Base-by-base conservation (phyloP, 768 basidiomycete genomes). In the Daedaleopsis nitida region DNA sequence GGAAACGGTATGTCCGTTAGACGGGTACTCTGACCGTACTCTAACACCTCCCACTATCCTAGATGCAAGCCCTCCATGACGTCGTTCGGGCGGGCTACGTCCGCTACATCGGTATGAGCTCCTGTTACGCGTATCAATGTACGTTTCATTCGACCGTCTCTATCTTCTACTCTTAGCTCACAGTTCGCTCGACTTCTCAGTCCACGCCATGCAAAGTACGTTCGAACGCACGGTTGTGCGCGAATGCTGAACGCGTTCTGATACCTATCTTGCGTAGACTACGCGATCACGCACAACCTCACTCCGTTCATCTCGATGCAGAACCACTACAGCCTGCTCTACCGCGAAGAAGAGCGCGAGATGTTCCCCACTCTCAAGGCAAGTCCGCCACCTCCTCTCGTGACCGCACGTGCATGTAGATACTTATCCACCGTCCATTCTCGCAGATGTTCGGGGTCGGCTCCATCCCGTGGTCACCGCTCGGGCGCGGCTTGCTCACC, bases 251-350 rank as follows among this genome's bases (percentile, higher is more conserved):
- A 11, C 39, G 3, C 10, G 39, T 42, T 17, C 39, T 17, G 11
- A 34, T 34, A 5, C 14, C 1, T 6, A 14, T 23, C 19, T 42
- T 42, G 39, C 39, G 17, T 11, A 42, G 39, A 42, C 39, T 42
- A 42, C 39, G 78, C 78, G 0, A 71, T 78, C 61, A 59, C 69
- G 14, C 72, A 80, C 67, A 70, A 70, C 21, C 66, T 75, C 27
- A 83, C 81, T 8, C 81, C 80, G 3, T 86, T 87, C 72, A 81
- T 86, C 72, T 81, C 82, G 12, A 86, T 87, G 85, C 85, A 86
- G 71, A 84, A 86, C 71, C 79, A 83, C 63, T 81, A 86, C 68
- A 80, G 70, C 59, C 74, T 84, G 7, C 51, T 83, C 45, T 86
- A 87, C 66, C 79, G 86, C 50, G 86, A 87, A 68, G 85, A 87